Percentiles rank a stretch among this genome's conserved stretches.
Conservation (phyloP, 805 yeast species). For the Metschnikowia amazonensis region DNA sequence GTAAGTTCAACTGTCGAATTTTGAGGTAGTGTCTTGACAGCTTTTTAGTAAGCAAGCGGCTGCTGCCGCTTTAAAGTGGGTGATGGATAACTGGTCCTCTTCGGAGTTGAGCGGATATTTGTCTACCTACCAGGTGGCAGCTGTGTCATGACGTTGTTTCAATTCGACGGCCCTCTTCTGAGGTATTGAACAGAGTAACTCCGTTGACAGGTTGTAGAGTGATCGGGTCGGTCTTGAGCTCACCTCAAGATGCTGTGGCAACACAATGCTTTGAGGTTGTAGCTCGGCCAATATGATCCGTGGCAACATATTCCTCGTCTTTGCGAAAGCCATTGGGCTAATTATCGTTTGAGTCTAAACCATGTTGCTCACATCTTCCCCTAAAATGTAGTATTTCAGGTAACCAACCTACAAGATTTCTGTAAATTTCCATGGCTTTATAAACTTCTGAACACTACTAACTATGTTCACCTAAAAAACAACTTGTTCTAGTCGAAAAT, state of each 20-base stretch:
- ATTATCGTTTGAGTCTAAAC: conserved; percentile 98
- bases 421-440: neutral
- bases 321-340: conserved; percentile 88
- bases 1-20: conserved; percentile 47
- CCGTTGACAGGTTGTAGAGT: conserved; percentile 95
- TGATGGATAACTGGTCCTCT: conserved; percentile 35
- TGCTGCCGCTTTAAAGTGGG: conserved; percentile 14
- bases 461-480: neutral
- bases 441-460: neutral
- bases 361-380: conserved; percentile 85
- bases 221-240: conserved; percentile 65
- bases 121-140: conserved; percentile 19
- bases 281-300: conserved; percentile 67
- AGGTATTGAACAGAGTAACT: conserved; percentile 78
- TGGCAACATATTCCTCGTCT: conserved; percentile 99
- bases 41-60: conserved; percentile 19
- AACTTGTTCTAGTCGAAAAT: neutral
- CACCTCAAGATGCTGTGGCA: conserved; percentile 34
- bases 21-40: conserved; percentile 49
- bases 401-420: too few relatives aligned
- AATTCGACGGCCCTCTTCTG: conserved; percentile 18
- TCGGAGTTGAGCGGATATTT: conserved; percentile 51
- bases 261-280: conserved; percentile 29
- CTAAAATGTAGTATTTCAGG: neutral
- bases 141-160: conserved; percentile 5